phyloP scores from a whole-genome alignment of 805 yeast genomes.

The Ogataea minuta region DNA sequence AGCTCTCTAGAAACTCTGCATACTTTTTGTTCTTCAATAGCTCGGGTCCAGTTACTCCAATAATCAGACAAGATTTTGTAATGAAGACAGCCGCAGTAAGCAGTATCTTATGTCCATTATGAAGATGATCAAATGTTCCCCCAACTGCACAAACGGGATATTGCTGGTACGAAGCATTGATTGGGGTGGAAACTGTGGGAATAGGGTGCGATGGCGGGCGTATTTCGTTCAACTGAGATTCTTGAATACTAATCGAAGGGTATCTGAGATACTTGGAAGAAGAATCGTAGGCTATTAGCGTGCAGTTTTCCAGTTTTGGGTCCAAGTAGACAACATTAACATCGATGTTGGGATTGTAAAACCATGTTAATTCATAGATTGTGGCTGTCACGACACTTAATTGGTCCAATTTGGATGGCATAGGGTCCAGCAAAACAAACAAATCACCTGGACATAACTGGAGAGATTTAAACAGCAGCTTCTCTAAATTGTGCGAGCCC shows the following conservation, averaged over 20 bases:
- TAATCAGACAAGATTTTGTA: constrained; percentile 52
- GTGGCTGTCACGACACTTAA: background rate
- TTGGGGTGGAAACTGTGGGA: background rate
- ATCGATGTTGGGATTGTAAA: background rate
- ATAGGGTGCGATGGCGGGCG: background rate
- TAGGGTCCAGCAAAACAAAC: background rate
- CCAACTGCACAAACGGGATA: constrained; percentile 62
- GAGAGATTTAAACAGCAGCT: background rate
- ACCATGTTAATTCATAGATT: constrained; percentile 2
- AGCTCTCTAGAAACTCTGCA: constrained; percentile 61
- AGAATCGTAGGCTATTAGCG: background rate
- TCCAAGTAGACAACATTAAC: constrained; percentile 3
- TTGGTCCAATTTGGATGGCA: constrained; percentile 1
- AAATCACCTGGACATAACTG: background rate
- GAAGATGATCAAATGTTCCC: constrained; percentile 96
- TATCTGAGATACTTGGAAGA: background rate
- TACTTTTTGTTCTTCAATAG: constrained; percentile 74
- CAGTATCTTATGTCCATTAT: constrained; percentile 90
- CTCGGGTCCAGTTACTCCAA: constrained; percentile 82
- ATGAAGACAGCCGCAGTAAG: constrained; percentile 70
- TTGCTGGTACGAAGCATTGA: constrained; percentile 8
- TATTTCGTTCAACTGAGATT: background rate
- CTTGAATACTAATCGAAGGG: background rate
- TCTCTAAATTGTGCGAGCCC: background rate
- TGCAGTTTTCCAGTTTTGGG: background rate